Evolutionary conservation across 2,329 filamentous ascomycete species (phyloP).

Genomic region (Fusarium sp.): DNA sequence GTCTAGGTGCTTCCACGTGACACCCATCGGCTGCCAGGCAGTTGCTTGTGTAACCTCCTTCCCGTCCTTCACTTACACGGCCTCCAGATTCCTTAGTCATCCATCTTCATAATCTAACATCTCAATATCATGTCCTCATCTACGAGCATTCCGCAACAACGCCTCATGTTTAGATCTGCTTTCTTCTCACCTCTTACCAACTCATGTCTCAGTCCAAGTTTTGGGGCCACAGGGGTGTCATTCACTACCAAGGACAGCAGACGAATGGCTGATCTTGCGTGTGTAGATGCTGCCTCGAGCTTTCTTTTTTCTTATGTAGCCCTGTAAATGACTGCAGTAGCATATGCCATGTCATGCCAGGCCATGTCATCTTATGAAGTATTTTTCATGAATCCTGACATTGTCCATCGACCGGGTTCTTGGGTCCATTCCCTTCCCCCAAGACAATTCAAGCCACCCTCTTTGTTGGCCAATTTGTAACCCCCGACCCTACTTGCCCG

Average conservation of each 20-base stretch:
- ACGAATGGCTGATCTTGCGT: not conserved
- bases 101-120: not conserved
- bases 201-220: conserved; percentile 21
- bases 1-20: conserved; percentile 22
- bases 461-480: conserved; percentile 5
- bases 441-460: conserved; percentile 36
- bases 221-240: conserved; percentile 11
- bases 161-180: not conserved
- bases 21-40: not conserved
- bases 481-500: conserved; percentile 4
- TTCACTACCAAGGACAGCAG: conserved; percentile 4
- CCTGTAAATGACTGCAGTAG: not conserved
- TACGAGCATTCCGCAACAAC: conserved; percentile 25
- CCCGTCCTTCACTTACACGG: conserved; percentile 31
- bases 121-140: conserved; percentile 9
- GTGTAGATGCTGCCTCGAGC: not conserved
- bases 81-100: not conserved
- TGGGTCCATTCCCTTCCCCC: conserved; percentile 25
- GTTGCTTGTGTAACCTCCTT: conserved; percentile 13
- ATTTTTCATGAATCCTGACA: not conserved
- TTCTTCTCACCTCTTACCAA: conserved; percentile 10
- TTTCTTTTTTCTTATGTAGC: conserved; percentile 10
- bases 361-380: not conserved
- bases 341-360: not conserved
- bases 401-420: conserved; percentile 34